Conservation (phyloP, 345 rosid genomes). For the Geranium brycei region DNA sequence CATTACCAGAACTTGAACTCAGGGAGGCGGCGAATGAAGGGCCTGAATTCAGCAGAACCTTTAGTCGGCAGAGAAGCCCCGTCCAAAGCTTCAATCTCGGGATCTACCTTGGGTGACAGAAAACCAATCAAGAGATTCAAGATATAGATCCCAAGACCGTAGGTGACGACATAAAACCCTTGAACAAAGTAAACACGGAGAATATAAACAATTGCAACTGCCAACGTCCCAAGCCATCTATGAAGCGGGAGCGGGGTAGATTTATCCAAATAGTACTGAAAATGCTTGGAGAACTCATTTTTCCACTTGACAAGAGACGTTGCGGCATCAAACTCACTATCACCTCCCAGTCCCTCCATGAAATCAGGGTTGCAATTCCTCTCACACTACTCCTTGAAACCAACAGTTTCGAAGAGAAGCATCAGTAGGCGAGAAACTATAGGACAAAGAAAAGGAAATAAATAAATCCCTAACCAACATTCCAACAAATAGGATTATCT, state of each 20-base stretch:
- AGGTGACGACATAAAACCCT: conserved; percentile 52
- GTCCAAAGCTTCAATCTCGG: conserved; percentile 49
- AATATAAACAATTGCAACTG: conserved; percentile 36
- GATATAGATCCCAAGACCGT: conserved; percentile 62
- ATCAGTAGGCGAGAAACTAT: not conserved
- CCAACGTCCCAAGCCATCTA: conserved; percentile 59
- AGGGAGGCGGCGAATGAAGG: conserved; percentile 67
- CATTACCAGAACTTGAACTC: conserved; percentile 67
- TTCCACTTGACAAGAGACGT: conserved; percentile 38
- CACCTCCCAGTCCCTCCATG: conserved; percentile 33
- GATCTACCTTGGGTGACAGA: conserved; percentile 67
- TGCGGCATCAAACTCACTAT: conserved; percentile 14
- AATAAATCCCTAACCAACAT: not conserved
- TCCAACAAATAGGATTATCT: not conserved
- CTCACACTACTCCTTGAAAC: not conserved
- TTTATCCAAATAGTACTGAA: conserved; percentile 41
- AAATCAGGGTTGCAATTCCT: not conserved
- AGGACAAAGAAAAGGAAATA: not conserved
- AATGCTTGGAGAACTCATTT: conserved; percentile 27
- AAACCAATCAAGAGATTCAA: conserved; percentile 72
- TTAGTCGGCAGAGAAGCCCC: conserved; percentile 34
- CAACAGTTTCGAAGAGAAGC: not conserved
- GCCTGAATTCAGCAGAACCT: conserved; percentile 55
- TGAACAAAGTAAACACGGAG: conserved; percentile 41
- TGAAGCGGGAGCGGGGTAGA: conserved; percentile 34